These are phyloP conservation scores for Auricularia sp. DNA, from an alignment of 768 basidiomycete genomes.

Conservation along the genomic window DNA sequence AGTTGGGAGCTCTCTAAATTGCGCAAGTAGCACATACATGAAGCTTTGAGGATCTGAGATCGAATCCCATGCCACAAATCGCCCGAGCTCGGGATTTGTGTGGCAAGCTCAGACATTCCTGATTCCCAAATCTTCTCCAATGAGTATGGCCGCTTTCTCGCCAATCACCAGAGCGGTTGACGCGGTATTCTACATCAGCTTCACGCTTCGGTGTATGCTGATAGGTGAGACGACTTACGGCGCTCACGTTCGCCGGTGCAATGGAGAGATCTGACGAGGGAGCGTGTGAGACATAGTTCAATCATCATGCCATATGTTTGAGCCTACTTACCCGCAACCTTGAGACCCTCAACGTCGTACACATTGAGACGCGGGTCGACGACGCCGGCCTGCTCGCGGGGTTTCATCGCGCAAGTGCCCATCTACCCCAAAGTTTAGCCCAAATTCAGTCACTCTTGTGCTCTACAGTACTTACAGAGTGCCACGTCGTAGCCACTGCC, in stretches of 20 bases:
- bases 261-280: conserved; percentile 28
- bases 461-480: conserved; percentile 18
- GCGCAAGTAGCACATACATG: too few relatives aligned
- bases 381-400: conserved; percentile 9
- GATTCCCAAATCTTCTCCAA: conserved; percentile 42
- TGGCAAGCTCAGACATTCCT: too few relatives aligned
- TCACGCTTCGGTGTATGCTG: not conserved
- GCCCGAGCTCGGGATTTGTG: too few relatives aligned
- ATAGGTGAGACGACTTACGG: conserved; percentile 13
- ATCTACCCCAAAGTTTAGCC: conserved; percentile 19
- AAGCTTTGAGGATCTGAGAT: too few relatives aligned
- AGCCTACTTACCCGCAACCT: conserved; percentile 17
- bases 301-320: not conserved
- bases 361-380: conserved; percentile 12
- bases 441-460: not conserved
- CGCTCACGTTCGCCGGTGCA: conserved; percentile 27
- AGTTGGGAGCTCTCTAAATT: too few relatives aligned
- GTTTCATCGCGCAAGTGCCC: conserved; percentile 12
- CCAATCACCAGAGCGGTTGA: conserved; percentile 38
- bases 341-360: conserved; percentile 7
- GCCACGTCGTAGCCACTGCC: conserved; percentile 23
- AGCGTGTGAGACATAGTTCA: too few relatives aligned
- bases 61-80: too few relatives aligned
- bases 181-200: conserved; percentile 28
- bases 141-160: conserved; percentile 53